A percentile compares a stretch with the other conserved stretches of the same genome.
phyloP scores from a whole-genome alignment of 2,329 filamentous ascomycete species.

The Chrysoporthe austroafricana region DNA sequence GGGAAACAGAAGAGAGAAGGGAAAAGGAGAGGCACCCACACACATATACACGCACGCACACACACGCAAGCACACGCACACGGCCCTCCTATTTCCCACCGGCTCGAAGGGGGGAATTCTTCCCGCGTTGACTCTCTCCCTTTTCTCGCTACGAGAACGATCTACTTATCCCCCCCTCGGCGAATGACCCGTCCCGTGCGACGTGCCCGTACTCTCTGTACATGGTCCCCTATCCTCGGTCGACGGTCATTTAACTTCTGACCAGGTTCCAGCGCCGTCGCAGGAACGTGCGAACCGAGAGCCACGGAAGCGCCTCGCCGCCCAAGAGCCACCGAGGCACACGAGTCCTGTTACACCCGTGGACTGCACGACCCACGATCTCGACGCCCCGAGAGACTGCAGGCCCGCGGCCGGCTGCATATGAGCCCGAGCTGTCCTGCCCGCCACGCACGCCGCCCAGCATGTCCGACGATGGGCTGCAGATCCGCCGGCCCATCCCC shows the following conservation, averaged over 20 bases:
- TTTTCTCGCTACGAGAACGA: neutral
- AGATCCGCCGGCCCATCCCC: conserved; percentile 70
- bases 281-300: neutral
- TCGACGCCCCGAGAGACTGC: neutral
- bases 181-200: neutral
- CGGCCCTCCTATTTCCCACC: neutral
- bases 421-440: conserved; percentile 11
- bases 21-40: neutral
- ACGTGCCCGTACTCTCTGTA: neutral
- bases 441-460: neutral
- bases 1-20: neutral
- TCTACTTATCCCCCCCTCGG: neutral
- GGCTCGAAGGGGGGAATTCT: neutral
- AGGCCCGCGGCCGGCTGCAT: conserved; percentile 6
- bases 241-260: neutral
- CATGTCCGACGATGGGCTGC: conserved; percentile 52
- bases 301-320: too few species aligned
- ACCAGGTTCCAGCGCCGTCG: neutral
- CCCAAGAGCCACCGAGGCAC: neutral
- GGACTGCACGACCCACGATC: neutral
- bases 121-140: neutral
- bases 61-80: neutral
- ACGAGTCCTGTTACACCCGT: neutral
- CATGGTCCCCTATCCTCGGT: neutral
- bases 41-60: too few species aligned